Base-by-base conservation (phyloP, 768 basidiomycete genomes). In the Strobilomyces dryophilus region DNA sequence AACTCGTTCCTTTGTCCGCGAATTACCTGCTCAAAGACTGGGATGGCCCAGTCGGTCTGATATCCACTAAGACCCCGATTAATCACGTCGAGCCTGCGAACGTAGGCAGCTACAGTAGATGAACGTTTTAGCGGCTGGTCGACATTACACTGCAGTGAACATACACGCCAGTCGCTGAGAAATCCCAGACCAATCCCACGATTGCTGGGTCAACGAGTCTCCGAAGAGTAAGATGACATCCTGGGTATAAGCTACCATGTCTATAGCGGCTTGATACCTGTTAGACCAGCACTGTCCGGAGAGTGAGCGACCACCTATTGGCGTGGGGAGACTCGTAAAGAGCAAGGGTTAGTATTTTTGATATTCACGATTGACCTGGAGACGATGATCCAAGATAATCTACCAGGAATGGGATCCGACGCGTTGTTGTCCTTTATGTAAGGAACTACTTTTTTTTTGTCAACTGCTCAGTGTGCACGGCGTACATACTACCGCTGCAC, bases 61-160 rank as follows among this genome's bases (percentile, higher is more conserved):
- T 95, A 97, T 3, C 92, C 92, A 29, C 81, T 77, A 27, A 85
- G 74, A 1, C 94, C 94, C 45, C 93, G 83, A 64, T 95, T 95
- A 56, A 95, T 58, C 18, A 97, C 83, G 63, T 97, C 94, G 31
- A 93, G 69, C 67, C 84, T 90, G 56, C 94, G 76, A 40, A 79
- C 79, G 67, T 95, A 95, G 1, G 76, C 77, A 65, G 87, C 91
- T 92, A n/a, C n/a, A n/a, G n/a, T n/a, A 56, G 37, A 52, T 5
- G 8, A 24, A 24, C 7, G 37, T 24, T 37, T 56, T 39, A 57
- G 47, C 10, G 9, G 10, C 46, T 18, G n/a, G 21, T 27, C 29
- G 29, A 45, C 24, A 2, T 21, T n/a, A 27, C 5, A 14, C 11
- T 20, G 32, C 27, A 9, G 26, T 42, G 11, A 40, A 52, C 65